Evolutionary conservation across 2,329 filamentous ascomycete species (phyloP), one percentile per base, ranked within the genome.

Genomic region (Ophiostoma sp.): DNA sequence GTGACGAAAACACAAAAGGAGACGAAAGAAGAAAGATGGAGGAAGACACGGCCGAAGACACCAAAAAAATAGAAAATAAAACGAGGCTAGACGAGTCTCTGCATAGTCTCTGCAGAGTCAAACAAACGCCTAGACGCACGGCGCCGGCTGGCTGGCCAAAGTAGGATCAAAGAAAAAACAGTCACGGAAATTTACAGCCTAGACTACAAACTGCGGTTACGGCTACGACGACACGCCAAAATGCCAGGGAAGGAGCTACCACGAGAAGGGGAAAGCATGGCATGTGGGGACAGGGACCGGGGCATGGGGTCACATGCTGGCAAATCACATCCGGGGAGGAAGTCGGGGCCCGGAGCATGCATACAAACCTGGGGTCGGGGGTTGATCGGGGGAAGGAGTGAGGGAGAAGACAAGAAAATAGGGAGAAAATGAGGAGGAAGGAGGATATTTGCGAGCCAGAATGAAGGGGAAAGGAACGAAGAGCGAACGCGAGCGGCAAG

Each of bases 191-290:
- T 55, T 36, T 61, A 61, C 57, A 25, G 31, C 57, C 28, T 61
- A 59, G 55, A 59, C 11, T 59, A 31, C 28, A 36, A 28, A 61
- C 12, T 61, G 25, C 50, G 36, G 36, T 9, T 39, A 39, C 36
- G n/a, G 50, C 50, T 55, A 55, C 50, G 45, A 48, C 45, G 45
- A 25, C 52, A 28, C 22, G 52, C 52, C 52, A 25, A 28, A 50
- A 50, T 17, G 48, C 7, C 17, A 50, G n/a, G 36, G 36, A 39
- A 39, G 6, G 17, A 55, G 22, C 52, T 55, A 28, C 36, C 57
- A 61, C 57, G 33, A 64, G 61, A 64, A 64, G 33, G n/a, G 61
- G 36, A 64, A 64, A 64, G 36, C 61, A 64, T 64, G 61, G 61
- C 33, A 39, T 64, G 61, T 42, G 61, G 61, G 17, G 33, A 22